phyloP scores from a whole-genome alignment of 345 rosid species.

The Populus alba region DNA sequence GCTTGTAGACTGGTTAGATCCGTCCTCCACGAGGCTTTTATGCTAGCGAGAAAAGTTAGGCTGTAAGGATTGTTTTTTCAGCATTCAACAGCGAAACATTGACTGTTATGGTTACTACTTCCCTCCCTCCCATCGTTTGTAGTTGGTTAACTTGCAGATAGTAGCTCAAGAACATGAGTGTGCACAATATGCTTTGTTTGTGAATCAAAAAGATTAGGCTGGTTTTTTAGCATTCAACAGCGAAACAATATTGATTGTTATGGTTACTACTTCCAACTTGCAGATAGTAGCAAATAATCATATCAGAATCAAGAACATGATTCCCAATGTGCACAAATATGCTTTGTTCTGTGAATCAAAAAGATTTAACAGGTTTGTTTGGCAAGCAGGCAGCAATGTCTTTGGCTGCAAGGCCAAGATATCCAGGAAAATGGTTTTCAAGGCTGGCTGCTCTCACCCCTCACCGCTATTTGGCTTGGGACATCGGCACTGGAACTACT shows the following conservation, averaged over 20 bases:
- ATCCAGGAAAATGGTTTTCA: constrained; percentile 53
- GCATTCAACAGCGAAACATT: background rate
- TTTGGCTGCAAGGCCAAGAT: constrained; percentile 48
- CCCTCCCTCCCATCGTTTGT: too few relatives aligned
- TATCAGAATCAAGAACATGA: too few relatives aligned
- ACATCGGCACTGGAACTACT: constrained; percentile 66
- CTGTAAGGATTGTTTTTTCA: background rate
- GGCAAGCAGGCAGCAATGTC: constrained; percentile 58
- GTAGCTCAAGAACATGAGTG: too few relatives aligned
- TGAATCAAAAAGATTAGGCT: too few relatives aligned
- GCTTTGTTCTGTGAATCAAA: too few relatives aligned
- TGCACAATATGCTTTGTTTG: too few relatives aligned
- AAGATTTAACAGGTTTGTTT: constrained; percentile 38
- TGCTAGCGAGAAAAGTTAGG: constrained; percentile 53
- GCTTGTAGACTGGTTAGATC: constrained; percentile 29
- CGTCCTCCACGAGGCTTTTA: constrained; percentile 43
- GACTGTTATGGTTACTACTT: background rate
- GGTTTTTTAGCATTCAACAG: background rate
- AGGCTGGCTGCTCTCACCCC: constrained; percentile 47
- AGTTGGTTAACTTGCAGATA: too few relatives aligned
- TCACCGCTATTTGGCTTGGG: constrained; percentile 58
- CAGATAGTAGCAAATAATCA: too few relatives aligned
- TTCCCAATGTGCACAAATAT: too few relatives aligned
- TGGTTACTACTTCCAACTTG: too few relatives aligned
- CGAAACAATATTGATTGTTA: background rate